Base-by-base conservation (phyloP, 305 asterid genomes). In the Fraxinus albicans region DNA sequence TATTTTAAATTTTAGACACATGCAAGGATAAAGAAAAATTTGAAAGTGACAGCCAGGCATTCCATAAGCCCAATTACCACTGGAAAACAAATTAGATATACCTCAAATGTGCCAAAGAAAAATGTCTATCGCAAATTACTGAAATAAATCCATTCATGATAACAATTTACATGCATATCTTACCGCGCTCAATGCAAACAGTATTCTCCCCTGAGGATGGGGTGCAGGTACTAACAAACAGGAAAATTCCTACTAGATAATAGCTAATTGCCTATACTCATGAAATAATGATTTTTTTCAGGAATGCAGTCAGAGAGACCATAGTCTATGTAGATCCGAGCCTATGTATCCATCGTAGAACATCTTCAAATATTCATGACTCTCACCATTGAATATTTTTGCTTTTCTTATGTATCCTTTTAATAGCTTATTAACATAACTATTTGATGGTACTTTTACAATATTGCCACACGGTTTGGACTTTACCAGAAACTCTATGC, bases 1-100 rank as follows among this genome's bases (percentile, higher is more conserved):
- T 42, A 34, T 40, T 80, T 44, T 47, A 36, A 79, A 82, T 55
- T 25, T 85, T 70, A 83, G 35, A 86, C 19, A 42, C n/a, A 3
- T 55, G 19, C 67, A 29, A 6, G 73, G 33, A 50, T 70, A 78
- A 53, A 77, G 42, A 81, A 25, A 81, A 53, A 63, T 73, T 21
- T 55, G 10, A 70, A 70, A 29, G 40, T 12, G 15, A 70, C 76
- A 31, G 21, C 2, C 25, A 70, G 76, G 75, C 40, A 27, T 69
- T 69, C 7, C 75, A 69, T 29, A 69, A 25, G 9, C 21, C 21
- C 10, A 12, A 70, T 31, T 15, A 70, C 40, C 76, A 31, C 40
- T 70, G n/a, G 42, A 31, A 69, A 83, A 77, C 19, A 79, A 76
- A 19, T 77, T 36, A 73, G 79, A 17, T 77, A 27, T 35, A 79